Evolutionary conservation across 768 basidiomycete genomes (phyloP), one percentile per base, ranked within the genome.

Genomic region (Leccinum uliginosum): DNA sequence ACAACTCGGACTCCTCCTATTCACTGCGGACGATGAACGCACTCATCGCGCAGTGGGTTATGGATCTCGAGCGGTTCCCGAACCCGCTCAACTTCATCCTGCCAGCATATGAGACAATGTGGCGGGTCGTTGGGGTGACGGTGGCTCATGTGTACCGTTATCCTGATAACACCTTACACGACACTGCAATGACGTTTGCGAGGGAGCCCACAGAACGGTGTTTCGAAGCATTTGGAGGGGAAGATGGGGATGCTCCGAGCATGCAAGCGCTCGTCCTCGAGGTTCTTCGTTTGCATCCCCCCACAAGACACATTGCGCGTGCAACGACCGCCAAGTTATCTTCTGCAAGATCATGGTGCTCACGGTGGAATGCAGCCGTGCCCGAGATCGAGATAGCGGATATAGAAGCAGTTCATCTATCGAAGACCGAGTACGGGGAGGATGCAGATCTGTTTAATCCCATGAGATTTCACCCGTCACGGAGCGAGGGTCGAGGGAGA

Each of bases 61-160:
- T 72, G 29, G 60, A 65, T 1, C 51, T 17, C 2, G 70, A 73
- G 0, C 57, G 38, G 6, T 58, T 62, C n/a, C 57, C 60, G 8
- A 63, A 63, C 1, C 83, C 84, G 0, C 60, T 86, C 0, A 74
- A 86, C 49, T 77, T 80, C 34, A 75, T 86, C 45, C 75, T 86
- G 9, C 85, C 85, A 0, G 71, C 83, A 0, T 86, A 79, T 69
- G 85, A 86, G 58, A 85, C 84, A 0, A 70, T 84, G 56, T 86
- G 85, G 85, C 75, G 84, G 0, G 78, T 86, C 23, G 78, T 85
- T 24, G 83, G 83, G 0, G 65, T 81, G 1, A 77, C 79, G 0
- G 67, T 77, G 55, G 72, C 72, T 1, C 51, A 62, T 17, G 40
- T 58, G 49, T 63, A 72, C 55, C 63, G 70, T 23, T 52, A 63